Percentiles rank a stretch among this genome's conserved stretches.
These are phyloP conservation scores for Didymellaceae sp. DNA, from an alignment of 2,329 filamentous ascomycete genomes.

Conservation along the genomic window DNA sequence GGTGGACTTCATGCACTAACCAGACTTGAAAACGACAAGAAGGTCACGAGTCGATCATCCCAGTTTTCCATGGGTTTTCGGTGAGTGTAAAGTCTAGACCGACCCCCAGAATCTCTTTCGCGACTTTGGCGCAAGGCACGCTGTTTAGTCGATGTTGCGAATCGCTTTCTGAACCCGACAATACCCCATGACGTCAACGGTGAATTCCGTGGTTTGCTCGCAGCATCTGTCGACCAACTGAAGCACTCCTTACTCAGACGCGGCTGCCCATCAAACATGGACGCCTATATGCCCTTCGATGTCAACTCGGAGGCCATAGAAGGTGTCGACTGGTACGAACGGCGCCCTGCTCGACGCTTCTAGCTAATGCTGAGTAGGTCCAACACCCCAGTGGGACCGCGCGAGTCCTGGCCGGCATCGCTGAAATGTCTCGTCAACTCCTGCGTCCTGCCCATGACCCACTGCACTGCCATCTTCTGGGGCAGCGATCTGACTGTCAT, in stretches of 20 bases:
- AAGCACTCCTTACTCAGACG: not conserved
- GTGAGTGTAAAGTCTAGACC: slow-evolving; percentile 10
- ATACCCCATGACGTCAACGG: slow-evolving; percentile 14
- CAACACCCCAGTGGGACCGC: slow-evolving; percentile 40
- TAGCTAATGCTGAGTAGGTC: slow-evolving; percentile 28
- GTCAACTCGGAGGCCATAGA: slow-evolving; percentile 16
- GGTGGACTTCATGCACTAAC: slow-evolving; percentile 12
- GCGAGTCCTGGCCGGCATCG: slow-evolving; percentile 44
- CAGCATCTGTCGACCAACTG: not conserved
- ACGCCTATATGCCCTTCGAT: slow-evolving; percentile 11
- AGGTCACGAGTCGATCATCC: slow-evolving; percentile 14
- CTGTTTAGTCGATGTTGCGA: slow-evolving; percentile 1
- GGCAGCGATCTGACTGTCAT: slow-evolving; percentile 47
- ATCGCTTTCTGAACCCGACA: slow-evolving; percentile 6
- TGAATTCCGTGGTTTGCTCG: not conserved
- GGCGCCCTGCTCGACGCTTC: not conserved
- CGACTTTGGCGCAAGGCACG: slow-evolving; percentile 9
- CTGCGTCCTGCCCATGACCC: slow-evolving; percentile 50
- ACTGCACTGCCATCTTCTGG: slow-evolving; percentile 54
- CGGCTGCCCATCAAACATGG: slow-evolving; percentile 12
- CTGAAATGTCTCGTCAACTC: slow-evolving; percentile 42
- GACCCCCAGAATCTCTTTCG: not conserved
- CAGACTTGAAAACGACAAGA: slow-evolving; percentile 2
- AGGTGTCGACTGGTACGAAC: slow-evolving; percentile 13
- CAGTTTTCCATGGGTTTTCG: slow-evolving; percentile 7